Base-by-base conservation (phyloP, 192 early-diverging fungal genomes). In the Funneliformis mosseae region DNA sequence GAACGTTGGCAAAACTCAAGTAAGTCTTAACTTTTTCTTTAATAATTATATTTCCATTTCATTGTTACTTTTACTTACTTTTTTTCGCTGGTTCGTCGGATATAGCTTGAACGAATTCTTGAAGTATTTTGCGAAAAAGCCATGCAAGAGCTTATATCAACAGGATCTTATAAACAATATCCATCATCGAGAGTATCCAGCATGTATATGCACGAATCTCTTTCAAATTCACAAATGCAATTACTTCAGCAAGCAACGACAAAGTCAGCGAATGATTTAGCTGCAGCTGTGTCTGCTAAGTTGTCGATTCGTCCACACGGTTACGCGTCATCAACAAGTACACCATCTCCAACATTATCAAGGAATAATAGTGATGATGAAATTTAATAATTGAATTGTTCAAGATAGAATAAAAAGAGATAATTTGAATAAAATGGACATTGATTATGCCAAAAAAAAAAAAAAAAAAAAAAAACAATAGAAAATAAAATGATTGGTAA, bases 1-100 rank as follows among this genome's bases (percentile, higher is more conserved):
- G 23, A 81, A 78, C 9, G 64, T 74, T 23, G 88, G 90, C 4
- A 76, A 83, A 10, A 27, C 46, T 50, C 84, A 85, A 72, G 86
- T 89, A 86, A 68, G 78, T 71, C 25, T 18, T 33, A 48, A 10
- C 6, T 25, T 14, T 28, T 27, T 8, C 7, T 18, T 38, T 43
- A 9, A 33, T 50, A 18, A 41, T 39, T 41, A 16, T 4, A 8
- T 33, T 39, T 21, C 16, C 18, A 18, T 18, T 41, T 27, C 8
- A 33, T 41, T 39, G 8, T 76, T 76, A 14, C 43, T 16, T 39
- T 70, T 28, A 71, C 3, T 71, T 41, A 41, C 27, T 39, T 43
- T 18, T 3, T 33, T 12, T 2, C 11, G 10, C 38, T 50, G 45
- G 9, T 73, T 28, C 25, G 18, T 1, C 23, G 16, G 6, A 27